A percentile compares a stretch with the other conserved stretches of the same genome.
These are phyloP conservation scores for Dryas drummondii DNA, from an alignment of 306 rosid genomes.

Conservation along the genomic window DNA sequence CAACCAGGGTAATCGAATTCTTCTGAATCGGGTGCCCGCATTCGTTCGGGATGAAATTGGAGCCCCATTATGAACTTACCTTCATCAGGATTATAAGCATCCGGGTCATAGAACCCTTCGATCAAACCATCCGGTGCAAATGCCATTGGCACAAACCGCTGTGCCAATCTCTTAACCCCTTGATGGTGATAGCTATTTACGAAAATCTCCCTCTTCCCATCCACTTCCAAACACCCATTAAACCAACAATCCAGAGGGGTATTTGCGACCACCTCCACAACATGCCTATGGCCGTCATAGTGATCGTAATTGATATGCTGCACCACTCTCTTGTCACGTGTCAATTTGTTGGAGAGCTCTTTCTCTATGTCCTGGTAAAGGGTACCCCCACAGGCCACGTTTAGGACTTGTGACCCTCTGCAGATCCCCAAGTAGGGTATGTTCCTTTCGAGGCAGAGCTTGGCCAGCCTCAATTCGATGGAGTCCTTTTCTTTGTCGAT, in stretches of 20 bases:
- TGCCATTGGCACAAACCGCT: conserved; percentile 83
- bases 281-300: conserved; percentile 90
- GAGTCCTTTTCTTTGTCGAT: conserved; percentile 86
- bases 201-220: conserved; percentile 51
- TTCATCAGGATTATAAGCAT: conserved; percentile 84
- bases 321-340: too few species aligned
- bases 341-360: conserved; percentile 44
- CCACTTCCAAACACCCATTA: conserved; percentile 55
- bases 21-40: conserved; percentile 71
- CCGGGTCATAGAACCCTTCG: conserved; percentile 88
- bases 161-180: conserved; percentile 84
- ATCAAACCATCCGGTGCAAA: conserved; percentile 77
- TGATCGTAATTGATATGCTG: conserved; percentile 70
- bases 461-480: conserved; percentile 75
- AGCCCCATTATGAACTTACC: conserved; percentile 95
- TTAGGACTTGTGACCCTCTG: conserved; percentile 81
- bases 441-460: conserved; percentile 87
- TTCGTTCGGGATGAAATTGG: conserved; percentile 91
- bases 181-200: conserved; percentile 97
- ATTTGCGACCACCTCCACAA: conserved; percentile 54
- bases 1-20: conserved; percentile 90
- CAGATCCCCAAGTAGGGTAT: conserved; percentile 91
- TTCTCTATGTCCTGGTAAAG: conserved; percentile 73
- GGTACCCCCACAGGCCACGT: conserved; percentile 92
- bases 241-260: conserved; percentile 90